Percentiles rank a stretch among this genome's conserved stretches.
phyloP scores from a whole-genome alignment of 306 rosid genomes.

The Fragaria vesca region DNA sequence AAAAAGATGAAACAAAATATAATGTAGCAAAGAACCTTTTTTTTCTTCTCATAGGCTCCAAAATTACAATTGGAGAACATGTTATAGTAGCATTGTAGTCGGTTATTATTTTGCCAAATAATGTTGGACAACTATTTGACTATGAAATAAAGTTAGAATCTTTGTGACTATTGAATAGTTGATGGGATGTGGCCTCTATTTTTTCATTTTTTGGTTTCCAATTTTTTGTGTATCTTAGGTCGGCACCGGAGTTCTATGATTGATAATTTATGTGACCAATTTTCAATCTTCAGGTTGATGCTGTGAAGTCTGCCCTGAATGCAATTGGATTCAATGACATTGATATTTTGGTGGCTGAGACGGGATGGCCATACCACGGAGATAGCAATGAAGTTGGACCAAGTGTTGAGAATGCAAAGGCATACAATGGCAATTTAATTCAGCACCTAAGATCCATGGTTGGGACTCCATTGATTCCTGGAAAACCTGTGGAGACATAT shows the following conservation, averaged over 20 bases:
- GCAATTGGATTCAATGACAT: conserved; percentile 54
- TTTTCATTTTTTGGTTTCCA: neutral
- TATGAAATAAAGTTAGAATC: neutral
- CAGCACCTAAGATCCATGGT: conserved; percentile 79
- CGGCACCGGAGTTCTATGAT: neutral
- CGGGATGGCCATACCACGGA: conserved; percentile 90
- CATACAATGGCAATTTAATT: conserved; percentile 84
- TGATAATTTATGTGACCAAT: neutral
- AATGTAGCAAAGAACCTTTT: neutral
- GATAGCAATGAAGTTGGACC: conserved; percentile 74
- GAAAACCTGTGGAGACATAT: conserved; percentile 74
- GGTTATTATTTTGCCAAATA: neutral
- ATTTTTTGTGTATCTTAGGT: neutral
- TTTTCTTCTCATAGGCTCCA: neutral
- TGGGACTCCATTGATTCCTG: conserved; percentile 92
- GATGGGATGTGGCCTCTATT: neutral
- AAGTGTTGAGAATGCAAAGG: conserved; percentile 73
- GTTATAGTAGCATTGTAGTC: neutral
- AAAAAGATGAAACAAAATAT: neutral
- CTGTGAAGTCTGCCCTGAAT: conserved; percentile 70
- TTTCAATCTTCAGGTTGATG: conserved; percentile 67
- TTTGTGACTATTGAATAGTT: neutral
- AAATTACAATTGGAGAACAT: neutral
- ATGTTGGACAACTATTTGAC: neutral
- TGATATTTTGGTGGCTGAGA: conserved; percentile 84